Percentiles rank a stretch among this genome's conserved stretches.
Evolutionary conservation across 306 rosid genomes (phyloP).

Genomic region (Rosa persica): DNA sequence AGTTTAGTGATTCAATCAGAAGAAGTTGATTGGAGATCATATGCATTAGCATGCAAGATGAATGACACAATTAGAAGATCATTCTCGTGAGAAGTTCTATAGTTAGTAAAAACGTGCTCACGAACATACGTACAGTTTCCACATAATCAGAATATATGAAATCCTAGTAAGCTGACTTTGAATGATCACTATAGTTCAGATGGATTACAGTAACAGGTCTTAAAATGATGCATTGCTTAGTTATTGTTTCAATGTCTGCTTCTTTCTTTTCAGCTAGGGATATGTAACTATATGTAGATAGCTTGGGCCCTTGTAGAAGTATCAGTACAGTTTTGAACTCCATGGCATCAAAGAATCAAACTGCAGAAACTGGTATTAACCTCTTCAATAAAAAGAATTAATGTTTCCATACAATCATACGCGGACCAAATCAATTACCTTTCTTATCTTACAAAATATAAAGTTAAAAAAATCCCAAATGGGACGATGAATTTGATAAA

Average conservation of each 20-base stretch:
- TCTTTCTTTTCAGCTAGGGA: not conserved
- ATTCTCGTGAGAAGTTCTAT: not conserved
- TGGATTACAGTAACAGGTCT: not conserved
- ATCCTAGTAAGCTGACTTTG: not conserved
- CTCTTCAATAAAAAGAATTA: not conserved
- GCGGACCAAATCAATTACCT: not conserved
- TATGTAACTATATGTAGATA: not conserved
- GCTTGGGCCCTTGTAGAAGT: not conserved
- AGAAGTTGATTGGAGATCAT: not conserved
- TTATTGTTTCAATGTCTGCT: not conserved
- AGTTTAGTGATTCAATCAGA: not conserved
- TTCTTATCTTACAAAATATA: conserved; percentile 7
- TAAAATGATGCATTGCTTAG: not conserved
- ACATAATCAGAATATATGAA: not conserved
- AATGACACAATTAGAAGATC: not conserved
- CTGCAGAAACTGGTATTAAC: not conserved
- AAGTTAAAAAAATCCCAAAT: not conserved
- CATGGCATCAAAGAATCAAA: not conserved
- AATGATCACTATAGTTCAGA: not conserved
- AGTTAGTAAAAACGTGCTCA: not conserved
- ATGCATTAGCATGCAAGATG: not conserved
- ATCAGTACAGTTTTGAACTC: not conserved
- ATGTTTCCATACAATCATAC: not conserved
- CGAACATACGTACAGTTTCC: too few species aligned
- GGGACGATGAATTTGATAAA: conserved; percentile 7